Evolutionary conservation across 148 eudicot genomes (phyloP), one percentile per base, ranked within the genome.

Genomic region (Vaccinium darrowii): DNA sequence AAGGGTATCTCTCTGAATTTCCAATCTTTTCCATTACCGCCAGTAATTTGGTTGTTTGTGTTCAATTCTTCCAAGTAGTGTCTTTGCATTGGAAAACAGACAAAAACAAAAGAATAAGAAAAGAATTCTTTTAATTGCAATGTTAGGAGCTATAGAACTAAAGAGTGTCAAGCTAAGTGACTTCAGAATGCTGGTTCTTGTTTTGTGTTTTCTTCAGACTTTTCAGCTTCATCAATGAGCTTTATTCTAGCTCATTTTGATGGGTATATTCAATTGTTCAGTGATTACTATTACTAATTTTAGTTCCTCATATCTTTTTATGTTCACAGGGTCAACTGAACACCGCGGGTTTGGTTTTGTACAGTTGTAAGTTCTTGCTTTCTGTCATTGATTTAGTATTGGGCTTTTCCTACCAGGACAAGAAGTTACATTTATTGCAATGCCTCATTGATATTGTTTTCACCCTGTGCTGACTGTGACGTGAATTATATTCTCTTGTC

Each of bases 321-420:
- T 83, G 79, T 27, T 85, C 23, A 33, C 90, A 96, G 99, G 98
- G 65, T 89, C 97, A 51, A 86, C 91, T n/a, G 95, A 96, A 82
- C 95, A 92, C 83, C 94, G 92, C 3, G 99, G 99, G 52, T 86
- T 93, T 89, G 98, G 94, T 52, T 92, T 87, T 90, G 99, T 94
- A 82, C 98, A 94, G 84, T 96, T 94, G 99, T 96, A 92, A 92
- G 99, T 92, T 84, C 78, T 58, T 62, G 82, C 77, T 33, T 21
- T 47, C 30, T 56, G 33, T 82, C 60, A 13, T 52, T 60, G 62
- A 19, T 82, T 71, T 30, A 19, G 19, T 52, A 3, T 25, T 54
- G 3, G n/a, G 33, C 36, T 30, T 82, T 19, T 52, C 39, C 72
- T 8, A 43, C 23, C 58, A 50, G 8, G 23, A 63, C 5, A 15